Base-by-base conservation (phyloP, 495 filamentous ascomycete genomes). In the Aspergillus campestris region DNA sequence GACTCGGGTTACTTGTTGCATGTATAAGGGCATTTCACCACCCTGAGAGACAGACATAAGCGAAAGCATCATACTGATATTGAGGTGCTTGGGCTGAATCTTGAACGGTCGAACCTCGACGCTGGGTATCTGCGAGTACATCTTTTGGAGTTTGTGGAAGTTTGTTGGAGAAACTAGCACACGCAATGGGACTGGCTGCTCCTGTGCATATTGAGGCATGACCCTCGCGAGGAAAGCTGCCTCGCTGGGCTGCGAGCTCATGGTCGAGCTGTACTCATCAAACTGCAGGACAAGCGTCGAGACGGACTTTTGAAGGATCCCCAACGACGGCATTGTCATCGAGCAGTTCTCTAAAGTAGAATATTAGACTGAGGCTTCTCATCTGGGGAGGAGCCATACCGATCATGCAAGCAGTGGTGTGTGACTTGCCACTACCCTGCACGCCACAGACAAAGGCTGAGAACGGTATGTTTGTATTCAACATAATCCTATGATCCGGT, bases 281-380 rank as follows among this genome's bases (percentile, higher is more conserved):
- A 78, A 87, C 38, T 86, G 81, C 42, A 86, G 84, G 0, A 83
- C 75, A 12, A 86, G 69, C 0, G 74, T 83, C 0, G 83, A 67
- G 7, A 84, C 57, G 0, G 80, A 78, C 5, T 65, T 61, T 0
- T 69, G 68, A 3, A 71, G 38, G 14, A 51, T 47, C 6, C 62
- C 65, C 8, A 70, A 48, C 9, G 62, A 64, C 6, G 64, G 50
- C 8, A 49, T 40, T 3, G 44, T 45, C 1, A 73, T 54, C 0
- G 84, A 67, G 29, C 71, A 77, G 46, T 79, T 82, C 54, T 85
- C 81, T 51, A 24, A 4, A 24, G 18, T 24, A 24, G n/a, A n/a
- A 24, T 4, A 4, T 24, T 24, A 24, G 18, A 24, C 1, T 24
- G 18, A 24, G 18, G 18, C 18, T 24, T 24, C 18, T 24, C 4